Evolutionary conservation across 2,329 filamentous ascomycete genomes (phyloP).

Genomic region (Penicillium crustosum): DNA sequence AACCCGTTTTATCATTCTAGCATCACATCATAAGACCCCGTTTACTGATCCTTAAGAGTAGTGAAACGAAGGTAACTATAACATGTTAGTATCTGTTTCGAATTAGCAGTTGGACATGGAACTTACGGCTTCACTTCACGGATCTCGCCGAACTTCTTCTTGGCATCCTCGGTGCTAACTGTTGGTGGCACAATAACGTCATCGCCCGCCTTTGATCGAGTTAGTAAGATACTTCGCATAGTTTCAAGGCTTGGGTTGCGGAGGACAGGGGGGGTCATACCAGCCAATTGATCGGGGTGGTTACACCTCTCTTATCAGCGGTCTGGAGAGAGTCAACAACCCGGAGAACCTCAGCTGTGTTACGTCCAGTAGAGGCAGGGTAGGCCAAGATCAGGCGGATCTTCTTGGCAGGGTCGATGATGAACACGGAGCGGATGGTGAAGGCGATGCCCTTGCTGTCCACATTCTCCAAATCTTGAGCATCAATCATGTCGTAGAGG

Average conservation of each 20-base stretch:
- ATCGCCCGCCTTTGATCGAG: slow-evolving; percentile 59
- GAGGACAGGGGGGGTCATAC: background rate
- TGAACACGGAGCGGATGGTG: slow-evolving; percentile 91
- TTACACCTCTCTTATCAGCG: slow-evolving; percentile 83
- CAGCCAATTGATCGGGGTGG: slow-evolving; percentile 85
- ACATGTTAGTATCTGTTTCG: slow-evolving; percentile 6
- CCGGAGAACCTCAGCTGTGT: slow-evolving; percentile 75
- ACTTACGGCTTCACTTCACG: slow-evolving; percentile 59
- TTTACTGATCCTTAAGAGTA: slow-evolving; percentile 37
- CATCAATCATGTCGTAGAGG: slow-evolving; percentile 79
- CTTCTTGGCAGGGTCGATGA: slow-evolving; percentile 92
- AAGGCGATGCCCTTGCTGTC: slow-evolving; percentile 73
- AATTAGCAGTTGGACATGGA: background rate
- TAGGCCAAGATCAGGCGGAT: slow-evolving; percentile 91
- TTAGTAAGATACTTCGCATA: background rate
- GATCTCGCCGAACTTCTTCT: slow-evolving; percentile 79
- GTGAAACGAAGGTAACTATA: slow-evolving; percentile 42
- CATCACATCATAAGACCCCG: slow-evolving; percentile 18
- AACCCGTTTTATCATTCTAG: slow-evolving; percentile 8
- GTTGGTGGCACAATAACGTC: slow-evolving; percentile 89
- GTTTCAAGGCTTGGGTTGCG: background rate
- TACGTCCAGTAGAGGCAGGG: slow-evolving; percentile 85
- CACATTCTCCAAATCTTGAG: slow-evolving; percentile 78
- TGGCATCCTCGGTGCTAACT: slow-evolving; percentile 80
- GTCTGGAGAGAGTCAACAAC: slow-evolving; percentile 77